Evolutionary conservation across 2,329 filamentous ascomycete genomes (phyloP).

Genomic region (Ophiocordyceps camponoti-leonardi): DNA sequence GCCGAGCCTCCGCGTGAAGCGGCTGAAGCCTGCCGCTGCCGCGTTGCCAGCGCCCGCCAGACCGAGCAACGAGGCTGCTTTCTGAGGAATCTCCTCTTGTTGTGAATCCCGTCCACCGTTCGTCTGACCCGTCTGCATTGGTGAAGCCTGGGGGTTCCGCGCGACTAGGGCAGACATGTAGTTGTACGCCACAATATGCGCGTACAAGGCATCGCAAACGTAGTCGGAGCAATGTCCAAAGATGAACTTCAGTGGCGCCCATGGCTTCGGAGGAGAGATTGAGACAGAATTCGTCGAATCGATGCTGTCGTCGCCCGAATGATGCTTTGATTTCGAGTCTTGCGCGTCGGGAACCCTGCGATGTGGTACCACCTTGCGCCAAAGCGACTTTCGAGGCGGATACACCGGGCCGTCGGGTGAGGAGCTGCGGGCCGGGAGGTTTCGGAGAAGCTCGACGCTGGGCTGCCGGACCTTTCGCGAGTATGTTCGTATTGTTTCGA

Average conservation of each 20-base stretch:
- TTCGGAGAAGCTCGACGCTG: slow-evolving; percentile 7
- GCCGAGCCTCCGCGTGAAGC: slow-evolving; percentile 9
- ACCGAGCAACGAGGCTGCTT: slow-evolving; percentile 34
- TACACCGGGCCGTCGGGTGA: slow-evolving; percentile 4
- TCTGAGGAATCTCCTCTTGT: slow-evolving; percentile 26
- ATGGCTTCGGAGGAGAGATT: slow-evolving; percentile 14
- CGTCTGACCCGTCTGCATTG: slow-evolving; percentile 1
- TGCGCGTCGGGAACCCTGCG: slow-evolving; percentile 6
- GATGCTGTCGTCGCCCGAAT: slow-evolving; percentile 2
- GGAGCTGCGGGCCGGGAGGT: slow-evolving; percentile 5
- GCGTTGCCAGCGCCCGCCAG: slow-evolving; percentile 14
- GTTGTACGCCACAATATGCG: slow-evolving; percentile 41
- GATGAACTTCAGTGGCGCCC: slow-evolving; percentile 30
- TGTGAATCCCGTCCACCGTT: slow-evolving; percentile 8
- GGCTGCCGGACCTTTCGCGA: slow-evolving; percentile 34
- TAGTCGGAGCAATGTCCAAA: slow-evolving; percentile 35
- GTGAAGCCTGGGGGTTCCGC: slow-evolving; percentile 6
- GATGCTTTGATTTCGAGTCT: background rate
- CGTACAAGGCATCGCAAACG: slow-evolving; percentile 41
- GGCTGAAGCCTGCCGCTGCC: slow-evolving; percentile 7
- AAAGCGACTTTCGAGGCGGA: slow-evolving; percentile 13
- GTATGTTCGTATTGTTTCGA: slow-evolving; percentile 40
- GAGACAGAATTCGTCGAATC: slow-evolving; percentile 5
- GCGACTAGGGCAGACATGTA: slow-evolving; percentile 26
- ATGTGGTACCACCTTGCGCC: slow-evolving; percentile 18